A percentile compares a stretch with the other conserved stretches of the same genome.
Conservation (phyloP, 2,329 filamentous ascomycete species). For the Colletotrichum cereale region DNA sequence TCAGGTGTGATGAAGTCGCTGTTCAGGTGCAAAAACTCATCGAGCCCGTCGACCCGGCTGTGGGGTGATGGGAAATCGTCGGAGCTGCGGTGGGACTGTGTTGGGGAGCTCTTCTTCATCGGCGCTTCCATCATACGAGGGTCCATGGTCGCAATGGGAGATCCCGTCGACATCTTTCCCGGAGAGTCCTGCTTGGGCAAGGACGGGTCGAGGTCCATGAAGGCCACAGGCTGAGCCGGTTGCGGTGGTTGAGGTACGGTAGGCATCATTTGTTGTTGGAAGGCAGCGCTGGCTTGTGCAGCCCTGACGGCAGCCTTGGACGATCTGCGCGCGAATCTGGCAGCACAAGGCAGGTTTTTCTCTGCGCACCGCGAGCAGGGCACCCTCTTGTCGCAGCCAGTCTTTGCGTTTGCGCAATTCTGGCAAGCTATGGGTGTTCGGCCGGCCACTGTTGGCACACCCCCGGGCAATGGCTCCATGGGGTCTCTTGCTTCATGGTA, state of each 20-base stretch:
- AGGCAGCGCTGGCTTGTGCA: constrained; percentile 54
- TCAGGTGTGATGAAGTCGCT: constrained; percentile 52
- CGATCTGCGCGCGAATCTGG: constrained; percentile 63
- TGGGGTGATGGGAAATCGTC: constrained; percentile 54
- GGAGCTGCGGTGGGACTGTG: constrained; percentile 50
- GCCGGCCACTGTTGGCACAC: constrained; percentile 55
- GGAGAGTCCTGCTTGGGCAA: constrained; percentile 45
- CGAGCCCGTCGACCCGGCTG: constrained; percentile 52
- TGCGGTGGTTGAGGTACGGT: constrained; percentile 36
- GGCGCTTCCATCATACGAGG: constrained; percentile 49
- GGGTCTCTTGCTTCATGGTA: constrained; percentile 64
- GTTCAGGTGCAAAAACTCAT: constrained; percentile 57
- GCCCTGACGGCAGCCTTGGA: constrained; percentile 61
- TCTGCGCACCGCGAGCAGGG: constrained; percentile 55
- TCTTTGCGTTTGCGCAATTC: constrained; percentile 54
- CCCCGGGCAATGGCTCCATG: constrained; percentile 58
- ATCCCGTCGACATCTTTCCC: constrained; percentile 45
- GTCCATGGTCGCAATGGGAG: constrained; percentile 50
- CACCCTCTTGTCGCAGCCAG: constrained; percentile 54
- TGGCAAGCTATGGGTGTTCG: constrained; percentile 56
- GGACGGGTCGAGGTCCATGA: constrained; percentile 53
- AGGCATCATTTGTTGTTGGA: constrained; percentile 46
- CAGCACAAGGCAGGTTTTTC: constrained; percentile 53
- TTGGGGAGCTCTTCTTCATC: constrained; percentile 48
- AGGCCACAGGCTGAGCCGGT: constrained; percentile 48